These are phyloP conservation scores for Coelastrella sp. DNA, from an alignment of 139 green algal species.

Conservation along the genomic window DNA sequence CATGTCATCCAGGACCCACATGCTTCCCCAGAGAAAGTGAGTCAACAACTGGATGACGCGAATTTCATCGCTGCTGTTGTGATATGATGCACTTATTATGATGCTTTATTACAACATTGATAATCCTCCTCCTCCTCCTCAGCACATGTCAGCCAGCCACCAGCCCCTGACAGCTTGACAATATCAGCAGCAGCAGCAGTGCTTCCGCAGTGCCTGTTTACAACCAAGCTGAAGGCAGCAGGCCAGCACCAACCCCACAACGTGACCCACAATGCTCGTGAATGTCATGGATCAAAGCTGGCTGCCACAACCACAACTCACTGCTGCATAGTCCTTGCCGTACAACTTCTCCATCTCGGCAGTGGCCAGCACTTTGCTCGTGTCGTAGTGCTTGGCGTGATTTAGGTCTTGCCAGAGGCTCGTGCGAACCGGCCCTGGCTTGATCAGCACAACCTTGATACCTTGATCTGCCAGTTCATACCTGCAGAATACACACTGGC, in stretches of 20 bases:
- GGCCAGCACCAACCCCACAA: background rate
- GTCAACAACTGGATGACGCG: too few species aligned
- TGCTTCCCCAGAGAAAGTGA: too few species aligned
- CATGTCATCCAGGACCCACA: background rate
- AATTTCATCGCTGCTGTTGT: too few species aligned
- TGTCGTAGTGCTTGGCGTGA: background rate
- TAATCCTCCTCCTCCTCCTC: too few species aligned
- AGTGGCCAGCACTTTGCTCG: background rate
- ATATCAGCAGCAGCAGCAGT: too few species aligned
- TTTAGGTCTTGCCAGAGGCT: conserved; percentile 21
- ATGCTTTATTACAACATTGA: too few species aligned
- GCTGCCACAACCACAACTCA: background rate
- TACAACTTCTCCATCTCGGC: background rate
- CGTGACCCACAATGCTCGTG: background rate
- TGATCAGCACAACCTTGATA: conserved; percentile 29
- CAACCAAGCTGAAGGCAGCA: too few species aligned
- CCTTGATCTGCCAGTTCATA: conserved; percentile 26
- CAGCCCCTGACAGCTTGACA: too few species aligned
- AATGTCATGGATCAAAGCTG: background rate
- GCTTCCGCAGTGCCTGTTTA: too few species aligned
- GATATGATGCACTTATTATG: too few species aligned
- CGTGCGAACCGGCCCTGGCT: conserved; percentile 24
- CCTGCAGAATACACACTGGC: background rate
- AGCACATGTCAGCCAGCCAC: too few species aligned
- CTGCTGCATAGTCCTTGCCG: background rate